Percentiles rank a stretch among this genome's conserved stretches.
These are phyloP conservation scores for Cyclanthera cordifolia DNA, from an alignment of 306 rosid species.

Conservation along the genomic window DNA sequence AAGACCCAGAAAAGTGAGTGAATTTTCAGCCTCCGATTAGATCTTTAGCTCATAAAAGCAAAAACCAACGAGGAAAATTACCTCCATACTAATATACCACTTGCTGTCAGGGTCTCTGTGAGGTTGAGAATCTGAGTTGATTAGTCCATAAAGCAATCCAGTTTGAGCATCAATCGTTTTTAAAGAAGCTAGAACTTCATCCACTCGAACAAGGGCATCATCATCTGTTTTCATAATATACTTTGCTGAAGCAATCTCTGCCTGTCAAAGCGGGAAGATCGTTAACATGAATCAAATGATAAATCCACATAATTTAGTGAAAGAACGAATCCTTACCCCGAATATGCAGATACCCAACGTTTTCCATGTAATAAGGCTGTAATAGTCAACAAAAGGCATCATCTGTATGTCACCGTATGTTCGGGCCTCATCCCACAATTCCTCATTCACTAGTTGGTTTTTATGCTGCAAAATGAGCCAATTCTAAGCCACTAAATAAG, in stretches of 20 bases:
- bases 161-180: conserved; percentile 34
- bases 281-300: conserved; percentile 19
- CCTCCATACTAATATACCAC: conserved; percentile 93
- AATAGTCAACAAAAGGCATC: conserved; percentile 98
- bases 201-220: conserved; percentile 89
- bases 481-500: conserved; percentile 8
- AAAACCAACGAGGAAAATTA: conserved; percentile 16
- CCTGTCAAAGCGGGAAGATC: conserved; percentile 44
- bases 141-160: conserved; percentile 85
- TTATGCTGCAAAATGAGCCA: conserved; percentile 64
- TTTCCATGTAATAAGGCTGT: conserved; percentile 93
- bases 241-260: conserved; percentile 86
- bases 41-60: not conserved
- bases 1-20: not conserved
- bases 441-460: conserved; percentile 84
- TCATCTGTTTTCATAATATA: conserved; percentile 97
- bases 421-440: conserved; percentile 83
- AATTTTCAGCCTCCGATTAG: not conserved
- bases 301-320: conserved; percentile 15
- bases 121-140: conserved; percentile 78
- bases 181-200: conserved; percentile 68
- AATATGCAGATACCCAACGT: conserved; percentile 85
- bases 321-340: conserved; percentile 56
- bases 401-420: conserved; percentile 87
- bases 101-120: conserved; percentile 81